Percentiles rank a stretch among this genome's conserved stretches.
Conservation (phyloP, 208 protist genomes). For the Leishmania braziliensis region DNA sequence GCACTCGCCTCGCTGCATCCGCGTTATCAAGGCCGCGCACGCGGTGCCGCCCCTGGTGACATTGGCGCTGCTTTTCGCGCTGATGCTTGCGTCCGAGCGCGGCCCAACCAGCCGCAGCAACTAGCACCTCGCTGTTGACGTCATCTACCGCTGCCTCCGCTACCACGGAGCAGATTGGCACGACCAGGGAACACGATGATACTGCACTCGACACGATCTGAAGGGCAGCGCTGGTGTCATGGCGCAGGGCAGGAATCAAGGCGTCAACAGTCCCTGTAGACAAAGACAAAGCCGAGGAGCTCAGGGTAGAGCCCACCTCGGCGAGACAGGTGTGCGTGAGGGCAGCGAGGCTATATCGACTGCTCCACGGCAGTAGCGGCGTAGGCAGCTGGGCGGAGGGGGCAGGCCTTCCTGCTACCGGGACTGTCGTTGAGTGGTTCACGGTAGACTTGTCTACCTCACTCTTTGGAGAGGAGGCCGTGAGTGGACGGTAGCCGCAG, state of each 20-base stretch:
- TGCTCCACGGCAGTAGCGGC: slow-evolving; percentile 26
- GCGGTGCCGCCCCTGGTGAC: not conserved
- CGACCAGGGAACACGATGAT: slow-evolving; percentile 26
- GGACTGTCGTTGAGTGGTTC: not conserved
- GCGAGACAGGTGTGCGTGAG: slow-evolving; percentile 34
- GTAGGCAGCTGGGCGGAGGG: not conserved
- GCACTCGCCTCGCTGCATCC: slow-evolving; percentile 27
- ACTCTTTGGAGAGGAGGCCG: not conserved
- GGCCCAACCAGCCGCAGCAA: slow-evolving; percentile 23
- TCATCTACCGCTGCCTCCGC: slow-evolving; percentile 21
- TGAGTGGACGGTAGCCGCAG: slow-evolving; percentile 22
- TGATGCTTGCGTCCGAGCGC: slow-evolving; percentile 36
- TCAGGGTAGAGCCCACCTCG: not conserved
- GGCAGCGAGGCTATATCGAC: slow-evolving; percentile 30
- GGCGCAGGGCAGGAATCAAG: not conserved
- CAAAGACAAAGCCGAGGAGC: not conserved
- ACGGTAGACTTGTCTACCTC: not conserved
- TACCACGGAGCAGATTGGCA: slow-evolving; percentile 44
- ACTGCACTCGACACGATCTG: slow-evolving; percentile 15
- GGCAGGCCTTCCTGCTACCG: not conserved
- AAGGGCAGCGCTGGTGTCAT: slow-evolving; percentile 18
- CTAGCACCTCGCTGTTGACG: slow-evolving; percentile 34
- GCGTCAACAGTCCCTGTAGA: not conserved
- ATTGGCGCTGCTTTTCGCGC: not conserved
- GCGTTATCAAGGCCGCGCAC: slow-evolving; percentile 21